A percentile compares a stretch with the other conserved stretches of the same genome.
Conservation (phyloP, 2,329 filamentous ascomycete species). For the Ophiocordyceps camponoti-leonardi region DNA sequence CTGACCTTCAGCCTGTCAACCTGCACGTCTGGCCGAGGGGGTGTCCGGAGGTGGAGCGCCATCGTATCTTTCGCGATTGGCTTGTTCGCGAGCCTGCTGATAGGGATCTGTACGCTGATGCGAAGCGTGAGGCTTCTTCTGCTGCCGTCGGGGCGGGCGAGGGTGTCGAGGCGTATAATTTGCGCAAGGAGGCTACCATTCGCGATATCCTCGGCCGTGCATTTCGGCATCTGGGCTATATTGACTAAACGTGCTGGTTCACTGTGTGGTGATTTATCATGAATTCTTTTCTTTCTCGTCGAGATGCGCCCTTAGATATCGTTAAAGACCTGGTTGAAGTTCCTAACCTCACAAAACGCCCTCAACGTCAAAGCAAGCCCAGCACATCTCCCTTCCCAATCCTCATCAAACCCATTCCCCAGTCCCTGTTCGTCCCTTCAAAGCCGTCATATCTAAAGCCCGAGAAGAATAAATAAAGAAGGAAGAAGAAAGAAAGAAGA, state of each 20-base stretch:
- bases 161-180: constrained; percentile 19
- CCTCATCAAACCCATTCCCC: no score
- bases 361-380: no score
- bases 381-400: no score
- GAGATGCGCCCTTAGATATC: no score
- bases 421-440: no score
- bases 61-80: constrained; percentile 26
- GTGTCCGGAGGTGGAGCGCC: constrained; percentile 21
- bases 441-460: no score
- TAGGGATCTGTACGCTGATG: constrained; percentile 19
- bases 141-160: constrained; percentile 12
- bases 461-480: no score
- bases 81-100: constrained; percentile 18
- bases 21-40: constrained; percentile 29
- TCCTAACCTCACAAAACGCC: no score
- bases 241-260: neutral
- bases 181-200: constrained; percentile 20
- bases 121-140: constrained; percentile 19
- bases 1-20: constrained; percentile 17
- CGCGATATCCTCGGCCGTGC: constrained; percentile 16
- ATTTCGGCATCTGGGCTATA: constrained; percentile 2
- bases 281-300: no score
- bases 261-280: neutral
- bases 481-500: no score
- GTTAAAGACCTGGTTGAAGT: no score